These are phyloP conservation scores for Trichoderma polysporum DNA, from an alignment of 2,329 filamentous ascomycete species.

Conservation along the genomic window DNA sequence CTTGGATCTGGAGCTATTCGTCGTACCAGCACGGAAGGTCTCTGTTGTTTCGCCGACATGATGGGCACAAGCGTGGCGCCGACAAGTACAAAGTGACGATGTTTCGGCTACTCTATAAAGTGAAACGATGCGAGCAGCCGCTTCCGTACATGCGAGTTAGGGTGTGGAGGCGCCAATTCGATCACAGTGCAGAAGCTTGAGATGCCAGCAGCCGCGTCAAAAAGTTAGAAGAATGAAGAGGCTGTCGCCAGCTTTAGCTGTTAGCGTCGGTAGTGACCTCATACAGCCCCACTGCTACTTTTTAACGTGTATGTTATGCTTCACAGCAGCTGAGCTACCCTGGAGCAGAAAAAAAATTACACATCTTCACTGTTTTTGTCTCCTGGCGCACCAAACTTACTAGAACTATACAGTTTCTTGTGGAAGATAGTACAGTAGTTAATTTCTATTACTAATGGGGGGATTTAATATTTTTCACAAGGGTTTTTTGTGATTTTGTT, in stretches of 20 bases:
- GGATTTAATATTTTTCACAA: no score
- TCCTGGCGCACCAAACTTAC: background rate
- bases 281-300: slow-evolving; percentile 29
- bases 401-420: background rate
- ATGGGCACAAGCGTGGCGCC: background rate
- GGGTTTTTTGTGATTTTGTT: background rate
- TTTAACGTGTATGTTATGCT: background rate
- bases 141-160: background rate
- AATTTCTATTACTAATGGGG: background rate
- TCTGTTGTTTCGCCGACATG: slow-evolving; percentile 52
- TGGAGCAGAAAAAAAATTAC: background rate
- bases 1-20: background rate
- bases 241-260: slow-evolving; percentile 25
- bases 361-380: background rate
- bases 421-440: background rate
- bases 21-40: slow-evolving; percentile 61
- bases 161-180: background rate
- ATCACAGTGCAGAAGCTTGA: background rate
- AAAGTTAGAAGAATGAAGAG: slow-evolving; percentile 20
- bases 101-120: background rate
- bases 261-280: slow-evolving; percentile 30
- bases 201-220: background rate
- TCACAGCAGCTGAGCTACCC: background rate
- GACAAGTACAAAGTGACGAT: background rate
- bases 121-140: background rate